phyloP scores from a whole-genome alignment of 176 grass and related monocot species.

The Zea luxurians region DNA sequence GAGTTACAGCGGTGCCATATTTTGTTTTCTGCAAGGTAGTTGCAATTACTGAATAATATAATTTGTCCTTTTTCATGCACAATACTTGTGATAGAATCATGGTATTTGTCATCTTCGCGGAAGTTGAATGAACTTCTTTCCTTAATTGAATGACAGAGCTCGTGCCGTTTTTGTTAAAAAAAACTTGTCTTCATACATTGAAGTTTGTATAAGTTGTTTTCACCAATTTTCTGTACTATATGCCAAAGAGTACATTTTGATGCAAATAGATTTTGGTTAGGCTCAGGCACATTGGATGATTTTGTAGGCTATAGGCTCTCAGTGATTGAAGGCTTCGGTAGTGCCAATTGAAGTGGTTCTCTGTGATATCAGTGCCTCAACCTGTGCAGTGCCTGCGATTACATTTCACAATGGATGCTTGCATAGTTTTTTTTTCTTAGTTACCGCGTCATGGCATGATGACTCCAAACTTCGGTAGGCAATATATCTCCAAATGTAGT shows the following conservation, averaged over 20 bases:
- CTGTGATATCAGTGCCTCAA: not conserved
- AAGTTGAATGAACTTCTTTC: not conserved
- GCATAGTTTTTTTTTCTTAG: conserved; percentile 11
- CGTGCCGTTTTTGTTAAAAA: not conserved
- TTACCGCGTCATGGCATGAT: not conserved
- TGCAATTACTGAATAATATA: not conserved
- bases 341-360: not conserved
- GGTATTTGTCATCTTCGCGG: not conserved
- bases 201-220: not conserved
- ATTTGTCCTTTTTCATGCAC: not conserved
- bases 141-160: not conserved
- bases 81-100: conserved; percentile 5
- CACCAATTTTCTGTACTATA: not conserved
- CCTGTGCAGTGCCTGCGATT: not conserved
- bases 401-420: not conserved
- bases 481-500: not conserved
- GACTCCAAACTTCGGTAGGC: not conserved
- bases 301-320: not conserved
- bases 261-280: not conserved
- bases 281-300: not conserved
- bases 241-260: not conserved
- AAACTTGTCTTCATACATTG: not conserved
- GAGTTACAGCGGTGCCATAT: conserved; percentile 87
- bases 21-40: conserved; percentile 96
- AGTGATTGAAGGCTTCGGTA: not conserved